Conservation (phyloP, 2,329 filamentous ascomycete species). For the Exophiala alcalophila region DNA sequence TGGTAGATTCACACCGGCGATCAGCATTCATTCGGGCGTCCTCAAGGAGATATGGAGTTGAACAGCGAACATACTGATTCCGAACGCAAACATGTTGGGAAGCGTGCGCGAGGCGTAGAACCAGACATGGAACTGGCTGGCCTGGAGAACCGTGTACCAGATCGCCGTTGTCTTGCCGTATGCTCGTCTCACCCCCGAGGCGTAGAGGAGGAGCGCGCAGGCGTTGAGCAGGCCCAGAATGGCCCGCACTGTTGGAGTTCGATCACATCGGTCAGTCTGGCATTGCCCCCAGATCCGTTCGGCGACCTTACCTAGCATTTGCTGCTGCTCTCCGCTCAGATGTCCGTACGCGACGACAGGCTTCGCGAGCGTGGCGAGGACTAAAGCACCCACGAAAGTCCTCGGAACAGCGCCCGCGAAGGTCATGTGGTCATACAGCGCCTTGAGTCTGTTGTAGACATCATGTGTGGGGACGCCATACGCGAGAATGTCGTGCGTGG, state of each 20-base stretch:
- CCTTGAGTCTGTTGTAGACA: constrained; percentile 52
- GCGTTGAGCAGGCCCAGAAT: constrained; percentile 76
- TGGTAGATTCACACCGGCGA: too few relatives aligned
- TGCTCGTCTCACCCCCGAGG: constrained; percentile 58
- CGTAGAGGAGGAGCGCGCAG: constrained; percentile 63
- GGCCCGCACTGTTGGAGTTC: constrained; percentile 69
- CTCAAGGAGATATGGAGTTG: not conserved
- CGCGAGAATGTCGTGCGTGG: constrained; percentile 80
- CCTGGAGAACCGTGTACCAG: constrained; percentile 78
- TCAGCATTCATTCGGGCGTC: too few relatives aligned
- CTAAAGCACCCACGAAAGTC: constrained; percentile 78
- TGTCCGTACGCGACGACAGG: constrained; percentile 60
- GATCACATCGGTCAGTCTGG: not conserved
- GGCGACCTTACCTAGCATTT: constrained; percentile 51
- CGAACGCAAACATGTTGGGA: constrained; percentile 96
- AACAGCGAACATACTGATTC: constrained; percentile 60
- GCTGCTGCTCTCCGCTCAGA: constrained; percentile 51
- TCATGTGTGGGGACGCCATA: constrained; percentile 67
- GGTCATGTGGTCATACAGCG: constrained; percentile 79
- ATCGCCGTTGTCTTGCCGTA: constrained; percentile 67
- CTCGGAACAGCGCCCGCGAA: constrained; percentile 91
- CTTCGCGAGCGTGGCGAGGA: constrained; percentile 70
- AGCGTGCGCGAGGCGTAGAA: constrained; percentile 90
- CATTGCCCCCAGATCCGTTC: not conserved
- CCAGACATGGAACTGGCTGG: constrained; percentile 84